phyloP scores from a whole-genome alignment of 495 filamentous ascomycete genomes.

The Glonium stellatum region DNA sequence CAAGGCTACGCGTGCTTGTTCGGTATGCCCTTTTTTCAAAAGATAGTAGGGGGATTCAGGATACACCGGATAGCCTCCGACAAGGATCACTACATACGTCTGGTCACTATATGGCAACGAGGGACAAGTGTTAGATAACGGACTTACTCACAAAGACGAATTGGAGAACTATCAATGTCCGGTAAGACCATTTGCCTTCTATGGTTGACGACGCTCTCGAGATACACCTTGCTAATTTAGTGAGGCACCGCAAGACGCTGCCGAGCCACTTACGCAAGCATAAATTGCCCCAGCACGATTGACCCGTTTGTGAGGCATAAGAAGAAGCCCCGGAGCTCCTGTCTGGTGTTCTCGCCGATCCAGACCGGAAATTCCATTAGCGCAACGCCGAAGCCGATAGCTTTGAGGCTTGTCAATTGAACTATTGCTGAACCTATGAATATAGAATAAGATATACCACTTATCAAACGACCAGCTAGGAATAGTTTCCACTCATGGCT shows the following conservation, averaged over 20 bases:
- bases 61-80: background rate
- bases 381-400: conserved; percentile 1
- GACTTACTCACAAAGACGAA: background rate
- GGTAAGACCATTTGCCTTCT: background rate
- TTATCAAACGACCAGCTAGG: background rate
- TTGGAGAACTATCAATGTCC: background rate
- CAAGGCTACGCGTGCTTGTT: background rate
- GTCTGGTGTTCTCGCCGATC: conserved; percentile 5
- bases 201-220: background rate
- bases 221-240: background rate
- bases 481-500: conserved; percentile 2
- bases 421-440: background rate
- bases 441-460: background rate
- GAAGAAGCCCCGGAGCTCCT: conserved; percentile 1
- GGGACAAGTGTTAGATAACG: background rate
- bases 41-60: background rate
- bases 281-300: background rate
- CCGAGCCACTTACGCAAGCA: background rate
- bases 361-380: background rate
- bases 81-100: background rate
- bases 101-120: background rate
- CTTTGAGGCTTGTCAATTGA: background rate
- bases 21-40: background rate
- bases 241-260: background rate
- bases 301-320: background rate